Evolutionary conservation across 2,329 filamentous ascomycete species (phyloP), one percentile per base, ranked within the genome.

Genomic region (Fusarium humuli): DNA sequence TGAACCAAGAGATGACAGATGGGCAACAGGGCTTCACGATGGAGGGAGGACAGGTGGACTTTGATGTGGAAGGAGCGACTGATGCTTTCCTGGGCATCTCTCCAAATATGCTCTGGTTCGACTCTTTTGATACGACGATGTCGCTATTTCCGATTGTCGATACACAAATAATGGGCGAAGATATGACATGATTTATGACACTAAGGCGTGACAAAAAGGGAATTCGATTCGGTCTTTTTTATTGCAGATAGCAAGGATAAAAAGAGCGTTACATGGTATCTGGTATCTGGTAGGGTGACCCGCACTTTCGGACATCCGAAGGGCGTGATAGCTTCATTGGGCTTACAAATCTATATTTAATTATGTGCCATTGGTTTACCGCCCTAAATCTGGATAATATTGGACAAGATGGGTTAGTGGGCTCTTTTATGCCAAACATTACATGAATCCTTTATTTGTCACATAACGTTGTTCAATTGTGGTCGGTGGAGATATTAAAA

Each of bases 81-180:
- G 71, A 75, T n/a, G 57, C 67, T 30, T 70, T 75, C 16, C 59
- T 73, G 3, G 69, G 70, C 0, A 75, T 75, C 11, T 75, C 73
- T 2, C 73, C 73, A 4, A 75, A 73, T 16, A 65, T 75, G 63
- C 65, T 75, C 18, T 75, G 73, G 73, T 75, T 75, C 20, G 73
- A 75, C 25, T 68, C 73, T 7, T 75, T 75, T 46, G 73, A 72
- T 3, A 72, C 72, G n/a, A 73, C 71, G 2, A 74, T 75, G 61
- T 74, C 73, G 12, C 25, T 75, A 2, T 75, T 75, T 29, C 73
- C 73, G 0, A 75, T 74, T 3, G 71, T 75, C 2, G 73, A 75
- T 18, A 73, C 71, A 4, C 67, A 74, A 13, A 64, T 72, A 34
- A 65, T 65, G 52, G 62, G 61, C 2, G 40, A 52, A 4, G 62